Percentiles rank a stretch among this genome's conserved stretches.
Conservation (phyloP, 345 rosid species). For the Pelargonium nanum region DNA sequence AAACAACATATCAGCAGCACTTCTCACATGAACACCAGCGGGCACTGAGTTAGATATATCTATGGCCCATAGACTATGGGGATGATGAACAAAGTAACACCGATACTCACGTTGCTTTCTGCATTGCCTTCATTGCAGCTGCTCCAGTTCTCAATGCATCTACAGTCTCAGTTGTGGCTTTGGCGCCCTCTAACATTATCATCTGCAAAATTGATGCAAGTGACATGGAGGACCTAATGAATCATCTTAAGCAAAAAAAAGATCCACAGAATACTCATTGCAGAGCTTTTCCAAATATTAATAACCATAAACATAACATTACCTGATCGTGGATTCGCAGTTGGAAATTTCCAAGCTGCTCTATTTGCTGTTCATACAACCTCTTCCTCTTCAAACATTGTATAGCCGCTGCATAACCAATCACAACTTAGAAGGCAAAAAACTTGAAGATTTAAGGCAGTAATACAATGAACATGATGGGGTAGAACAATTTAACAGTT, state of each 20-base stretch:
- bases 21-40: too few relatives aligned
- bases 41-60: not conserved
- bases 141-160: constrained; percentile 44
- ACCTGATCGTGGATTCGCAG: constrained; percentile 95
- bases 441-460: too few relatives aligned
- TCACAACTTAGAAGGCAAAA: not conserved
- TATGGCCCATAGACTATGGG: too few relatives aligned
- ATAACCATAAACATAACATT: not conserved
- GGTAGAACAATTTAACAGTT: not conserved
- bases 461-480: not conserved
- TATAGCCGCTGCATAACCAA: constrained; percentile 66
- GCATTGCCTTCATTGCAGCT: constrained; percentile 40
- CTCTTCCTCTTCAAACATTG: constrained; percentile 95
- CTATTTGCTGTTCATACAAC: constrained; percentile 85
- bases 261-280: not conserved
- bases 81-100: too few relatives aligned
- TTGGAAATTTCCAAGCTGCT: constrained; percentile 90
- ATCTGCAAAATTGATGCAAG: too few relatives aligned
- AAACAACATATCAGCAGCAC: not conserved
- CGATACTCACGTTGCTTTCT: constrained; percentile 39
- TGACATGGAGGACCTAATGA: too few relatives aligned
- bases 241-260: too few relatives aligned
- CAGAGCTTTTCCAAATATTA: not conserved
- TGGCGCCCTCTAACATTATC: constrained; percentile 41
- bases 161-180: constrained; percentile 41